Percentiles rank a stretch among this genome's conserved stretches.
These are phyloP conservation scores for Tricholoma matsutake DNA, from an alignment of 768 basidiomycete genomes.

Conservation along the genomic window DNA sequence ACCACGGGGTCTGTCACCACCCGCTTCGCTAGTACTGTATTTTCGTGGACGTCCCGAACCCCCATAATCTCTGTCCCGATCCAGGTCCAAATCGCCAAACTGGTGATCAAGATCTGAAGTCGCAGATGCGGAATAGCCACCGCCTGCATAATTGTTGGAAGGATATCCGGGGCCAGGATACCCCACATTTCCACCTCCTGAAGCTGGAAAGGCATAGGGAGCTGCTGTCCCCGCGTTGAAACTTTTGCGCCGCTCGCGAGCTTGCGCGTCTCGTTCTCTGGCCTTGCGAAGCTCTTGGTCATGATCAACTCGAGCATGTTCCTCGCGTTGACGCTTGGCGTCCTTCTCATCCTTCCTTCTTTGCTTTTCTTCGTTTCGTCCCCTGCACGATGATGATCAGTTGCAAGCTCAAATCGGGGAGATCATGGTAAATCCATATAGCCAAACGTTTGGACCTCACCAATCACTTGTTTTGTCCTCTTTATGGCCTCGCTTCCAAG, in stretches of 20 bases:
- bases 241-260: constrained; percentile 52
- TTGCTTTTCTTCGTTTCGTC: constrained; percentile 42
- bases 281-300: constrained; percentile 55
- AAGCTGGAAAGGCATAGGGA: constrained; percentile 30
- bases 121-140: constrained; percentile 22
- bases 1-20: constrained; percentile 34
- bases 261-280: constrained; percentile 53
- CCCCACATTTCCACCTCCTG: constrained; percentile 10
- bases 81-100: constrained; percentile 40
- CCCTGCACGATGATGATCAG: constrained; percentile 32
- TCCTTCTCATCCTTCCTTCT: constrained; percentile 46
- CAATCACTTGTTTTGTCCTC: constrained; percentile 43
- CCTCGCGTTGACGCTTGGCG: constrained; percentile 46
- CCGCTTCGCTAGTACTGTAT: constrained; percentile 41
- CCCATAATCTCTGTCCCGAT: constrained; percentile 29
- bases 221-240: constrained; percentile 40
- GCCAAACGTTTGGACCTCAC: constrained; percentile 24
- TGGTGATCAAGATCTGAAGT: constrained; percentile 38
- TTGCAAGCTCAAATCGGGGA: constrained; percentile 3
- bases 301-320: constrained; percentile 37
- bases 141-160: constrained; percentile 10
- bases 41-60: constrained; percentile 40
- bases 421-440: not conserved
- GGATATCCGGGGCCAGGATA: constrained; percentile 22
- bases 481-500: constrained; percentile 47